These are phyloP conservation scores for Parmelia sp. DNA, from an alignment of 495 filamentous ascomycete genomes.

Conservation along the genomic window DNA sequence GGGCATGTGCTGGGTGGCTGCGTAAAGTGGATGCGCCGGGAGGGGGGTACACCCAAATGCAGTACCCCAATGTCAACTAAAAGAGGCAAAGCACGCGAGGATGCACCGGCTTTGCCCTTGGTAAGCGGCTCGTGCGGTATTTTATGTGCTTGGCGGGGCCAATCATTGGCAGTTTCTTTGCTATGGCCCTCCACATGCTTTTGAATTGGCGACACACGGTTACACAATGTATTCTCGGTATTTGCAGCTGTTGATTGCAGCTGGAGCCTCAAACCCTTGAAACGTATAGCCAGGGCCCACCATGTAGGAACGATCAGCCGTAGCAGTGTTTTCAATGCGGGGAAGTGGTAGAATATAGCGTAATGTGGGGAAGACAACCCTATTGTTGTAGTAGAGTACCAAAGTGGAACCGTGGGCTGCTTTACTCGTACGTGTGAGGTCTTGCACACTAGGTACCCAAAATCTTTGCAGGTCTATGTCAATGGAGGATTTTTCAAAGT, in stretches of 20 bases:
- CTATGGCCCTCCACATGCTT: neutral
- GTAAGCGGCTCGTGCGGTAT: slow-evolving; percentile 3
- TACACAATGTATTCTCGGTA: neutral
- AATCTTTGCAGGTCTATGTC: no score
- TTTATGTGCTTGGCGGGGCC: neutral
- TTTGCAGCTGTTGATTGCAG: neutral
- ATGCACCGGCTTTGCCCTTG: neutral
- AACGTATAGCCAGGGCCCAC: neutral
- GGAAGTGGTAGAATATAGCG: neutral
- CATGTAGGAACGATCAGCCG: neutral
- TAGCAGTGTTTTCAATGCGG: neutral
- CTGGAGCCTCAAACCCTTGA: neutral
- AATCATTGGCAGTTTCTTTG: neutral
- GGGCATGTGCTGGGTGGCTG: neutral
- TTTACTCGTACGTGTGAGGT: neutral
- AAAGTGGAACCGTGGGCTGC: neutral
- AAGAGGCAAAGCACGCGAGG: slow-evolving; percentile 2
- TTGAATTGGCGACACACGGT: no score
- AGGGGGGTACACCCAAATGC: neutral
- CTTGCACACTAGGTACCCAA: no score
- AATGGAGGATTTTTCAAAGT: no score
- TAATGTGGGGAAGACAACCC: neutral
- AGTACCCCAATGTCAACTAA: neutral
- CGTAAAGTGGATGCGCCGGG: neutral
- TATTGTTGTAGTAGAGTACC: neutral